Conservation (phyloP, 2,329 filamentous ascomycete species). For the Aspergillus hortae region DNA sequence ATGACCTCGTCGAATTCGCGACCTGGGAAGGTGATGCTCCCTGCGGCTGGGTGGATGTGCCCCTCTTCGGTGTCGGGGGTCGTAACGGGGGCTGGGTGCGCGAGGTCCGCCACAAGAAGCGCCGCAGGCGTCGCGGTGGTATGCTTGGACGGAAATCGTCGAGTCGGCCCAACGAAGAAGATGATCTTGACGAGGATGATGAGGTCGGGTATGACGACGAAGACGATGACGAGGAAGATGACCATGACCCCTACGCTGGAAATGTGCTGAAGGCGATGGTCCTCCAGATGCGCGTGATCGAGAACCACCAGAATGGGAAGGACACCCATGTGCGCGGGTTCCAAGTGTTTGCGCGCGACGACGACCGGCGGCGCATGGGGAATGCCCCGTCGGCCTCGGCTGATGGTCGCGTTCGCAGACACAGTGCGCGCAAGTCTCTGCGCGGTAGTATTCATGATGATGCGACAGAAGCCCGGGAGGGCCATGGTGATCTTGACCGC, state of each 20-base stretch:
- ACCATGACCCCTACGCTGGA: slow-evolving; percentile 50
- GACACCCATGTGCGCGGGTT: slow-evolving; percentile 95
- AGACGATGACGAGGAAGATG: slow-evolving; percentile 21
- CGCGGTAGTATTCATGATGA: slow-evolving; percentile 22
- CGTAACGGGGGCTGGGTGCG: slow-evolving; percentile 29
- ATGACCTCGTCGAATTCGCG: slow-evolving; percentile 85
- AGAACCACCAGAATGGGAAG: slow-evolving; percentile 99
- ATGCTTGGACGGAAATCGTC: background rate
- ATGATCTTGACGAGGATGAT: slow-evolving; percentile 23
- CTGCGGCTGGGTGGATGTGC: slow-evolving; percentile 86
- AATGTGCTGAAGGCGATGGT: slow-evolving; percentile 83
- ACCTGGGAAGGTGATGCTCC: slow-evolving; percentile 75
- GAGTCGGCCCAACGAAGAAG: slow-evolving; percentile 9
- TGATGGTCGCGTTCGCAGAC: slow-evolving; percentile 25
- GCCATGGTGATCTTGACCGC: slow-evolving; percentile 24
- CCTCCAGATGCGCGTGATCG: slow-evolving; percentile 82
- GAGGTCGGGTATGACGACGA: slow-evolving; percentile 27
- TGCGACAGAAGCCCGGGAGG: slow-evolving; percentile 15
- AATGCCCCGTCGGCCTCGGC: slow-evolving; percentile 33
- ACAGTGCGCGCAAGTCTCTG: slow-evolving; percentile 29
- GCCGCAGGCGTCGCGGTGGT: slow-evolving; percentile 9
- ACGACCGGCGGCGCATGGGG: slow-evolving; percentile 29
- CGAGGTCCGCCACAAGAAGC: slow-evolving; percentile 3
- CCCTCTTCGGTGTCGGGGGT: slow-evolving; percentile 61
- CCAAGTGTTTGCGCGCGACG: slow-evolving; percentile 68